These are phyloP conservation scores for Trichomonas tenax DNA, from an alignment of 208 protist species.

Conservation along the genomic window DNA sequence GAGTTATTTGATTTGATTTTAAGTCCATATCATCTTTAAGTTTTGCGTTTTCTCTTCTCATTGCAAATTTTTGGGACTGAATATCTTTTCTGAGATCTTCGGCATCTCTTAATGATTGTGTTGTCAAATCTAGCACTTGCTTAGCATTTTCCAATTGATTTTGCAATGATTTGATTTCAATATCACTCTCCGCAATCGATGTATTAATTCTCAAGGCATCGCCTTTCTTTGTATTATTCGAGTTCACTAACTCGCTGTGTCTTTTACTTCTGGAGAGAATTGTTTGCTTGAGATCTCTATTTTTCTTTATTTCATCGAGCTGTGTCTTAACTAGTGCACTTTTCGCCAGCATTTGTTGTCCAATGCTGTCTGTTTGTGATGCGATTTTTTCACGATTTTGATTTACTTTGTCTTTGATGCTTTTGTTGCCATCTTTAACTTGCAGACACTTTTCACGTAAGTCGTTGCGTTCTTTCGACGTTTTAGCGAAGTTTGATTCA, in stretches of 20 bases:
- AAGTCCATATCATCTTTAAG: background rate
- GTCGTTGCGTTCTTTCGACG: background rate
- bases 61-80: background rate
- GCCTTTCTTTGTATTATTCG: background rate
- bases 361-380: background rate
- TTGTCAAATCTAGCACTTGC: background rate
- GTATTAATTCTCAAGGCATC: background rate
- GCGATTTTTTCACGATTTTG: background rate
- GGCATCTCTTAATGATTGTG: background rate
- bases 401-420: background rate
- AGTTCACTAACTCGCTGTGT: background rate
- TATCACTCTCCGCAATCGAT: background rate
- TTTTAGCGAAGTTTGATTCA: background rate
- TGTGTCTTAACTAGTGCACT: background rate
- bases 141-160: background rate
- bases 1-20: background rate
- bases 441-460: background rate
- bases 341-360: background rate
- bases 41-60: background rate
- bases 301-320: background rate
- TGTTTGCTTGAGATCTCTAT: background rate
- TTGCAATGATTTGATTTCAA: background rate
- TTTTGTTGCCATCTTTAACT: background rate
- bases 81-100: background rate
- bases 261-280: background rate